Evolutionary conservation across 1,284 basidiomycete species (phyloP).

Genomic region (Ceratobasidium sp.): DNA sequence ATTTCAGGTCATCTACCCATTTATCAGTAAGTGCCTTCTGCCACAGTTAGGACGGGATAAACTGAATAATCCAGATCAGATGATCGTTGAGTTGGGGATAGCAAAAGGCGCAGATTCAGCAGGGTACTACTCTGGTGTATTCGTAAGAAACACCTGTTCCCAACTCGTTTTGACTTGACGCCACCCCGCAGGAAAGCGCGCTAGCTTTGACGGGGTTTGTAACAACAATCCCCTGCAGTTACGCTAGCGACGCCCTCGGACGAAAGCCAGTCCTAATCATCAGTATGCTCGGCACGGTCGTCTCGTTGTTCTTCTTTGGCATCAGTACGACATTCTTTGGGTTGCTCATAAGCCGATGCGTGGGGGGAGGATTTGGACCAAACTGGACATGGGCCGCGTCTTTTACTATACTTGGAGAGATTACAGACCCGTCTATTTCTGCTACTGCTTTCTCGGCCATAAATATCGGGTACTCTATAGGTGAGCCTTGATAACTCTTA

Average conservation of each 20-base stretch:
- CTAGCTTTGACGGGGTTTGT: conserved; percentile 28
- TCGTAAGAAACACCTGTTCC: conserved; percentile 10
- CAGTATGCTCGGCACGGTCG: conserved; percentile 17
- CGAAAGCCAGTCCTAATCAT: conserved; percentile 30
- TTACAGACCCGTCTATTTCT: conserved; percentile 5
- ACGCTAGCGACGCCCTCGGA: conserved; percentile 34
- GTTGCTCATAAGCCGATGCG: conserved; percentile 15
- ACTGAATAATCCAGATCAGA: conserved; percentile 32
- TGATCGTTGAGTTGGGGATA: conserved; percentile 39
- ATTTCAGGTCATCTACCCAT: conserved; percentile 39
- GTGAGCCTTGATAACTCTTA: not conserved
- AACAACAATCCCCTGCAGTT: conserved; percentile 40
- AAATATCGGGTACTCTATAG: conserved; percentile 30
- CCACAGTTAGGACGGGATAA: not conserved
- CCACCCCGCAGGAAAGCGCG: conserved; percentile 17
- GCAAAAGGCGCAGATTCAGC: conserved; percentile 36
- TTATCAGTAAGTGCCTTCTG: conserved; percentile 34
- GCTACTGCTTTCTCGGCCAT: conserved; percentile 12
- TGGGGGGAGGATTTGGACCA: conserved; percentile 32
- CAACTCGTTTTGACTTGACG: not conserved
- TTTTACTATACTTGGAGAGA: conserved; percentile 33
- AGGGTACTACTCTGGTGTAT: conserved; percentile 40
- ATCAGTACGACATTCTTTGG: conserved; percentile 14
- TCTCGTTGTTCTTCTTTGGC: conserved; percentile 34
- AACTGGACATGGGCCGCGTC: conserved; percentile 36